Percentiles rank a stretch among this genome's conserved stretches.
Evolutionary conservation across 1,284 basidiomycete genomes (phyloP).

Genomic region (Trametes sp.): DNA sequence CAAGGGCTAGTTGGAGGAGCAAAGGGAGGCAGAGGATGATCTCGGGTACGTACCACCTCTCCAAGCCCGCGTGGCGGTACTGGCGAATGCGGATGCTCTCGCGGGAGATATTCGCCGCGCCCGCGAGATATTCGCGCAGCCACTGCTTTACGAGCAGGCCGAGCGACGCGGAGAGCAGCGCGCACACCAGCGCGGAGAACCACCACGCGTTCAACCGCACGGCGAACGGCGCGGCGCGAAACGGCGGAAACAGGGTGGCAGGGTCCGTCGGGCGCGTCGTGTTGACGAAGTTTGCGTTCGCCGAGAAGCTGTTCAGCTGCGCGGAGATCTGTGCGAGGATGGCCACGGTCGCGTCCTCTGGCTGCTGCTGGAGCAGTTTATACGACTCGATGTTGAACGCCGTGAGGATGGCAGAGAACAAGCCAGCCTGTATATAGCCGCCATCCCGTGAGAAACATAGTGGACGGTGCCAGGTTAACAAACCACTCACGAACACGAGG

Average conservation of each 20-base stretch:
- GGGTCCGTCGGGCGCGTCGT: slow-evolving; percentile 15
- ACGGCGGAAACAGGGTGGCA: background rate
- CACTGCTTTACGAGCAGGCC: slow-evolving; percentile 31
- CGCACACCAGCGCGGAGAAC: slow-evolving; percentile 30
- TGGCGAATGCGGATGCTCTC: slow-evolving; percentile 30
- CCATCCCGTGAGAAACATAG: background rate
- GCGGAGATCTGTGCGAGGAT: slow-evolving; percentile 27
- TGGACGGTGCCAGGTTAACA: background rate
- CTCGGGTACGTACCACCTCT: slow-evolving; percentile 24
- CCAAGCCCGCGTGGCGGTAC: slow-evolving; percentile 25
- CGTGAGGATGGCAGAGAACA: slow-evolving; percentile 32
- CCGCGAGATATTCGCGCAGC: slow-evolving; percentile 30
- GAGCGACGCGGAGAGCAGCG: slow-evolving; percentile 25
- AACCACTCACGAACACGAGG: slow-evolving; percentile 31
- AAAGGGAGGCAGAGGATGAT: slow-evolving; percentile 30
- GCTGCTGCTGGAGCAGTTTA: slow-evolving; percentile 25
- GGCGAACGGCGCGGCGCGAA: slow-evolving; percentile 16
- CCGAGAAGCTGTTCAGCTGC: slow-evolving; percentile 24
- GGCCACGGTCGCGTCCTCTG: slow-evolving; percentile 20
- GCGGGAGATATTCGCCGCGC: slow-evolving; percentile 25
- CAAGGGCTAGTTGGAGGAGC: slow-evolving; percentile 26
- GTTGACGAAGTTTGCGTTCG: slow-evolving; percentile 23
- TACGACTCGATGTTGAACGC: slow-evolving; percentile 32
- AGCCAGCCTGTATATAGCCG: slow-evolving; percentile 20
- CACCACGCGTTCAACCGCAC: slow-evolving; percentile 26